Evolutionary conservation across 2,329 filamentous ascomycete genomes (phyloP), one percentile per base, ranked within the genome.

Genomic region (Conoideocrella luteorostrata): DNA sequence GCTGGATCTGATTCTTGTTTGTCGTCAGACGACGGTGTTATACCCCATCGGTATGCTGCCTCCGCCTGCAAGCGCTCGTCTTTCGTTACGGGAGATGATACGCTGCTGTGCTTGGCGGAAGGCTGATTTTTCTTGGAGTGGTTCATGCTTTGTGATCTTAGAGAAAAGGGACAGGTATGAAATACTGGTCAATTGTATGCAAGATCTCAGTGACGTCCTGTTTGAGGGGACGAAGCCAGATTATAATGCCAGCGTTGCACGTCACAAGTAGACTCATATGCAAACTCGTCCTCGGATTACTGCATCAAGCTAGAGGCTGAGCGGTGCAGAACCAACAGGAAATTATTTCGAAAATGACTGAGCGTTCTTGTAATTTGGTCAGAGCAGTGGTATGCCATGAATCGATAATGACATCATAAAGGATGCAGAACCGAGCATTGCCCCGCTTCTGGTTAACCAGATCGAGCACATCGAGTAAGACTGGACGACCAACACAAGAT

Each of bases 11-110:
- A 20, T 17, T 34, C 39, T 17, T 23, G 15, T 21, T 9, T n/a
- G 10, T n/a, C n/a, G 11, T 20, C n/a, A 4, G 28, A 18, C 5
- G 39, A 42, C 13, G 39, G 39, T 3, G 39, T 42, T n/a, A 30
- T 42, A 18, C 39, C 39, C 39, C 39, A 42, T 32, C 39, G 39
- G n/a, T 33, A 42, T 13, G 39, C 39, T 7, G 39, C 39, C 9
- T 42, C 28, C 7, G 39, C 39, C 20, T 22, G 17, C 26, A 33
- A n/a, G 23, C 39, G 39, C 13, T 41, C 39, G 15, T 41, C 39
- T n/a, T 26, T 40, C 17, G 32, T 34, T 13, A 28, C 7, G 26
- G 26, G 13, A 13, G 26, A 28, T 13, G 26, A 28, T 28, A 28
- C 26, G 26, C 26, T 28, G 26, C 26, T 28, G 7, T 28, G 26